Evolutionary conservation across 2,329 filamentous ascomycete genomes (phyloP).

Genomic region (Fusarium lateritium): DNA sequence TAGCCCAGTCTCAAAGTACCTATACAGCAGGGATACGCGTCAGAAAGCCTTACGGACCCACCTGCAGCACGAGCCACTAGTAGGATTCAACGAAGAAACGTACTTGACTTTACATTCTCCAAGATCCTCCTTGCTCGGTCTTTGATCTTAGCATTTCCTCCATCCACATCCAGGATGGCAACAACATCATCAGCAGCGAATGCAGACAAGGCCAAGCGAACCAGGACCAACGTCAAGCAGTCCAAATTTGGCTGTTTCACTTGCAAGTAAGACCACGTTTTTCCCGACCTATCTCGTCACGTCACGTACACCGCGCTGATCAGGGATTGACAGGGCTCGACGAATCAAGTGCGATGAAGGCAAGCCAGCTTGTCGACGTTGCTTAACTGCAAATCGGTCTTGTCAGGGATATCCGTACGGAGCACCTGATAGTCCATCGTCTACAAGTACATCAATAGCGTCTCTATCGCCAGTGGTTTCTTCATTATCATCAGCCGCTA

Average conservation of each 20-base stretch:
- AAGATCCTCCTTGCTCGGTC: constrained; percentile 6
- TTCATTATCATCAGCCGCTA: background rate
- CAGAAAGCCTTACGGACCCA: background rate
- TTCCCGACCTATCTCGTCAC: background rate
- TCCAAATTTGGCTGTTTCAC: constrained; percentile 45
- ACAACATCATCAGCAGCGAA: background rate
- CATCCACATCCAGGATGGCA: constrained; percentile 1
- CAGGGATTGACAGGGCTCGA: constrained; percentile 17
- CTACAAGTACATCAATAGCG: background rate
- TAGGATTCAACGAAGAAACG: background rate
- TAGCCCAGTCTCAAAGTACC: no score
- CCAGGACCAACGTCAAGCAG: constrained; percentile 44
- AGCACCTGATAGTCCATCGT: background rate
- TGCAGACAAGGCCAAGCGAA: constrained; percentile 19
- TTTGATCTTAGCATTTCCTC: background rate
- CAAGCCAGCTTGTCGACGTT: constrained; percentile 37
- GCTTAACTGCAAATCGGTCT: constrained; percentile 23
- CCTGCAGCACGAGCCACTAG: background rate
- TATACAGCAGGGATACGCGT: background rate
- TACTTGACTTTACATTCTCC: no score
- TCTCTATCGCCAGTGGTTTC: background rate
- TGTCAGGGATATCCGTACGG: constrained; percentile 34
- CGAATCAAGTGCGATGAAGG: constrained; percentile 44
- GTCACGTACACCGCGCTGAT: constrained; percentile 8
- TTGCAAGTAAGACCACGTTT: constrained; percentile 38